Conservation (phyloP, 208 protist species). For the Strigomonas culicis region DNA sequence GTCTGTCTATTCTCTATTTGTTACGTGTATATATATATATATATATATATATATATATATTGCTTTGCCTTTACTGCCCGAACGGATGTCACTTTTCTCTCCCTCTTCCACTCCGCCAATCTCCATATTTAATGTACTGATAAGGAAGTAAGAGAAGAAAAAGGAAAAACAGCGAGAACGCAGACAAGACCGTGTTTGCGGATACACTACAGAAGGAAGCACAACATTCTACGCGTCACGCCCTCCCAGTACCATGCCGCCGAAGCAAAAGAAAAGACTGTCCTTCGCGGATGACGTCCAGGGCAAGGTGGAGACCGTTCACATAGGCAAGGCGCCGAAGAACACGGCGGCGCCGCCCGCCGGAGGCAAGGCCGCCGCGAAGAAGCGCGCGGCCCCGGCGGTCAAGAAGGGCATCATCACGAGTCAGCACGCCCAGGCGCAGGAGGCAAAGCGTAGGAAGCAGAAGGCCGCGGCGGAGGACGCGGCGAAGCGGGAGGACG, state of each 20-base stretch:
- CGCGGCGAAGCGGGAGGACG: slow-evolving; percentile 14
- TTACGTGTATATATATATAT: too few relatives aligned
- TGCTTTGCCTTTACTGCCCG: too few relatives aligned
- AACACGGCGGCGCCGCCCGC: slow-evolving; percentile 19
- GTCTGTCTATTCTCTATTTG: too few relatives aligned
- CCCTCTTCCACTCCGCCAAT: too few relatives aligned
- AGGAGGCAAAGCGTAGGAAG: slow-evolving; percentile 21
- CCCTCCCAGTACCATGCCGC: slow-evolving; percentile 3
- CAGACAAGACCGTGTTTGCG: too few relatives aligned
- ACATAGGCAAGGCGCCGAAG: not conserved
- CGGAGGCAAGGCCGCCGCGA: slow-evolving; percentile 20
- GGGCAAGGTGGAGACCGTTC: not conserved
- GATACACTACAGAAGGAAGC: slow-evolving; percentile 17
- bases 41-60: too few relatives aligned
- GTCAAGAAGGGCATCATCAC: slow-evolving; percentile 1
- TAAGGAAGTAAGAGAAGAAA: too few relatives aligned
- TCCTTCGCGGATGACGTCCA: slow-evolving; percentile 15
- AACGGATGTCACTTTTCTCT: too few relatives aligned
- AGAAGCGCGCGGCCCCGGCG: not conserved
- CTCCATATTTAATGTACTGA: too few relatives aligned
- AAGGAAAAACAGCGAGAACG: too few relatives aligned
- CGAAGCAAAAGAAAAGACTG: slow-evolving; percentile 17
- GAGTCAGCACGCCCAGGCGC: not conserved
- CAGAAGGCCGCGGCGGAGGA: slow-evolving; percentile 19
- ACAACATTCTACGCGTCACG: slow-evolving; percentile 13